Evolutionary conservation across 352 stramenopile genomes (phyloP), one percentile per base, ranked within the genome.

Genomic region (Pythium dissotocum): DNA sequence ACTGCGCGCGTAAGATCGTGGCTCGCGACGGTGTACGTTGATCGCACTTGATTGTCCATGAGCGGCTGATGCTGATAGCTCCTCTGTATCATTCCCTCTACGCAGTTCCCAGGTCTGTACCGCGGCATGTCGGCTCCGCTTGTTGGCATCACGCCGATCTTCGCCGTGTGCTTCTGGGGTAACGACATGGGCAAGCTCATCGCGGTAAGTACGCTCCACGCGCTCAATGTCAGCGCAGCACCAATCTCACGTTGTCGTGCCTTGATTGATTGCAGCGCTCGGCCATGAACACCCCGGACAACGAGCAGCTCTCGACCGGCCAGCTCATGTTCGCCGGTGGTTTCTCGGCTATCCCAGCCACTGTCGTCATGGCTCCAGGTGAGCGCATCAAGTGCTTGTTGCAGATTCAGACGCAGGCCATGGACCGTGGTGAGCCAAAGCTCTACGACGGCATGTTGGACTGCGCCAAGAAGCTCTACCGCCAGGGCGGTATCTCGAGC

Each of bases 351-450:
- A 91, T 97, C 60, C 90, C 90, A 3, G 82, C 89, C 26, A 97
- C 89, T 42, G 82, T 93, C 44, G 74, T 99, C 60, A 99, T 98
- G 94, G 92, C 96, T 16, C 97, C 97, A 18, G 94, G 90, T 54
- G 97, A 99, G 83, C 83, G 97, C 57, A 98, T 99, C 76, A 99
- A 99, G 87, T 98, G 95, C 65, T 76, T 99, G 63, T 82, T 91
- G 21, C 87, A 95, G 83, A 97, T 98, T 63, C 95, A 99, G 72
- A 82, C 88, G 30, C 85, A 94, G 64, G 86, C 85, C 8, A 79
- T 95, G 46, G 85, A 89, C 42, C 83, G 86, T 36, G 83, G 85
- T 36, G 80, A 92, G 71, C 77, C 82, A 18, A 86, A 88, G 69
- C 75, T 97, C 57, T 99, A 99, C 76, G 91, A 89, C 38, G 97